Conservation (phyloP, 2,329 filamentous ascomycete genomes). For the Diaporthe ampelina region DNA sequence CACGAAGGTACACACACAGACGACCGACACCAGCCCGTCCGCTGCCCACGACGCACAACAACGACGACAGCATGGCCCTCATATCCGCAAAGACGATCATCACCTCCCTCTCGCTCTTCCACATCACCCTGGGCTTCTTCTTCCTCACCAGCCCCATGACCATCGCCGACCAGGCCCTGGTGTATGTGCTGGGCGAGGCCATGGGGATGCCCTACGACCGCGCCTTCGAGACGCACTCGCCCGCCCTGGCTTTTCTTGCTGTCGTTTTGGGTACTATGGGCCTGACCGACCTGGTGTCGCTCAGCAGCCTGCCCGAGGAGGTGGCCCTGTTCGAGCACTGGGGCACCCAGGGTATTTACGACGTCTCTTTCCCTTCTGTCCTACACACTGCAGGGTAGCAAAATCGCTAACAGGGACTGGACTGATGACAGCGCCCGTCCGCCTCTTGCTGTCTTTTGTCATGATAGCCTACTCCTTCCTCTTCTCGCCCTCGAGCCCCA, state of each 20-base stretch:
- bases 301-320: conserved; percentile 78
- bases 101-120: conserved; percentile 84
- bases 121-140: conserved; percentile 86
- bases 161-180: conserved; percentile 83
- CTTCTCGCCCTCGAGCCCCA: conserved; percentile 66
- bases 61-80: conserved; percentile 74
- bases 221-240: conserved; percentile 76
- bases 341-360: conserved; percentile 69
- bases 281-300: conserved; percentile 74
- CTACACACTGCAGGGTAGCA: too few species aligned
- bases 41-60: background rate
- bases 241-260: conserved; percentile 81
- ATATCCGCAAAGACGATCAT: conserved; percentile 86
- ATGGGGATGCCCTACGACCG: conserved; percentile 81
- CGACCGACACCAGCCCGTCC: background rate
- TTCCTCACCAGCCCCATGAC: conserved; percentile 80
- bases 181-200: conserved; percentile 85
- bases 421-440: too few species aligned
- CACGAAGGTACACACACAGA: background rate
- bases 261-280: conserved; percentile 74
- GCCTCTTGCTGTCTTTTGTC: conserved; percentile 72
- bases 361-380: conserved; percentile 39
- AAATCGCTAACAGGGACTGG: too few species aligned
- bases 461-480: conserved; percentile 76
- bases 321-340: conserved; percentile 74